Conservation (phyloP, 352 stramenopile species). For the Peronospora tabacina region DNA sequence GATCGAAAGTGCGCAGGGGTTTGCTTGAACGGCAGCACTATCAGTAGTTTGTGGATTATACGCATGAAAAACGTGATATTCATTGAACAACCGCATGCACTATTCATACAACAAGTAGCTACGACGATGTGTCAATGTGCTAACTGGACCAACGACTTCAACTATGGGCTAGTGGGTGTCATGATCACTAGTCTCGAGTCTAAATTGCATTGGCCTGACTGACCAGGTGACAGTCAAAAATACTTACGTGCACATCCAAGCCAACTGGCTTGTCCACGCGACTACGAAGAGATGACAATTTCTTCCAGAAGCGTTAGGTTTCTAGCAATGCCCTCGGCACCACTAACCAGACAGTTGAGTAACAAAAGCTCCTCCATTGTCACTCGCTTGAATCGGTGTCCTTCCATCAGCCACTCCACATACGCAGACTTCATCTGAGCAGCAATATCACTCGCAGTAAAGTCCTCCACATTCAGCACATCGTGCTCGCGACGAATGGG, state of each 20-base stretch:
- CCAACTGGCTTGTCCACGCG: background rate
- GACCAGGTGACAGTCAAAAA: background rate
- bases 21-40: too few relatives aligned
- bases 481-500: conserved; percentile 73
- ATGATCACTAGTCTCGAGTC: background rate
- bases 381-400: conserved; percentile 59
- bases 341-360: conserved; percentile 78
- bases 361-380: conserved; percentile 77
- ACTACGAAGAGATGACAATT: conserved; percentile 57
- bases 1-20: too few relatives aligned
- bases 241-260: background rate
- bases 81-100: too few relatives aligned
- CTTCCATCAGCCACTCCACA: conserved; percentile 75
- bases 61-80: too few relatives aligned
- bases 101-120: too few relatives aligned
- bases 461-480: conserved; percentile 75
- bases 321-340: conserved; percentile 62
- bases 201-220: background rate
- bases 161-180: background rate
- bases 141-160: too few relatives aligned
- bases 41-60: too few relatives aligned
- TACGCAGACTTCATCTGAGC: conserved; percentile 66
- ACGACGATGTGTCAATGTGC: too few relatives aligned
- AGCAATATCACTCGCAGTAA: conserved; percentile 61
- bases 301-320: conserved; percentile 71